Percentiles rank a stretch among this genome's conserved stretches.
Evolutionary conservation across 2,329 filamentous ascomycete genomes (phyloP).

Genomic region (Ophiostoma piceae): DNA sequence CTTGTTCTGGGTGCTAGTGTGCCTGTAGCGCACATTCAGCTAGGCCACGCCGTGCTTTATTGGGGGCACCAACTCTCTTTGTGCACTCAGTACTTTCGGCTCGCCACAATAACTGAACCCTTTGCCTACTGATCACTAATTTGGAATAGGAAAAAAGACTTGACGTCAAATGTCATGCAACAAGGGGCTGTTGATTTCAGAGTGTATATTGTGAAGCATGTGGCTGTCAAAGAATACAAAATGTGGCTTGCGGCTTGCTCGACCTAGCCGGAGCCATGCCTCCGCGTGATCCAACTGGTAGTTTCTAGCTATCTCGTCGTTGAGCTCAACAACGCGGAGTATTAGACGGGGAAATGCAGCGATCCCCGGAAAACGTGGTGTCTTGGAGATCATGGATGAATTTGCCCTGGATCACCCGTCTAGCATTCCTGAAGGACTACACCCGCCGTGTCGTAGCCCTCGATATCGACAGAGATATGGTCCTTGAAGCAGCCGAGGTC

Average conservation of each 20-base stretch:
- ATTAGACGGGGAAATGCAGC: too few species aligned
- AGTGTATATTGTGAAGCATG: too few species aligned
- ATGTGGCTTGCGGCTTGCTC: background rate
- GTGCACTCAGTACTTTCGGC: background rate
- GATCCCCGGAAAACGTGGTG: background rate
- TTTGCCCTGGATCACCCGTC: background rate
- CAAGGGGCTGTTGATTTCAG: background rate
- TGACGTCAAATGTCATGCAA: background rate
- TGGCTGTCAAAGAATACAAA: background rate
- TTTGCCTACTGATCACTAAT: background rate
- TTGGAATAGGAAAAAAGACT: background rate
- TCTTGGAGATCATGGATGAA: background rate
- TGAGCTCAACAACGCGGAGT: background rate
- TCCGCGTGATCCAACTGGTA: background rate
- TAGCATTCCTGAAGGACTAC: constrained; percentile 12
- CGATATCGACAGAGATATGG: constrained; percentile 32
- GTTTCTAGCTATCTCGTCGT: too few species aligned
- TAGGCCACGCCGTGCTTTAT: background rate
- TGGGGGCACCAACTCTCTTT: background rate
- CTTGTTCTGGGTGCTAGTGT: background rate
- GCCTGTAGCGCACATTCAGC: background rate
- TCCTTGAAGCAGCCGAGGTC: constrained; percentile 36
- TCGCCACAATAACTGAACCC: background rate
- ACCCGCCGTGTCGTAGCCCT: constrained; percentile 37
- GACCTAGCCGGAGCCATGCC: background rate